Evolutionary conservation across 306 rosid genomes (phyloP).

Genomic region (Trifolium fragiferum): DNA sequence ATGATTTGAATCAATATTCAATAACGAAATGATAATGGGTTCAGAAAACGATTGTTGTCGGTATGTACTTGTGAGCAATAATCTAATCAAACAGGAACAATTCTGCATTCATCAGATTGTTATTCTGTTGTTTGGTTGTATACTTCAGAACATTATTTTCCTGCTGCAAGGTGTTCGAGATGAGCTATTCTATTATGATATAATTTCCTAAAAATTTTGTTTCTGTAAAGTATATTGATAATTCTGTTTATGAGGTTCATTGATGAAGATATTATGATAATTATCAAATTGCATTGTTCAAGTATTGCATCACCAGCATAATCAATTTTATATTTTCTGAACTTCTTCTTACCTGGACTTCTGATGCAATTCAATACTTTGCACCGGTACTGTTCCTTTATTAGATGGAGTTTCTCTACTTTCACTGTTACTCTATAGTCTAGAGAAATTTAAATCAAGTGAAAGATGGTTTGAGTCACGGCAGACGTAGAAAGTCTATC

Average conservation of each 20-base stretch:
- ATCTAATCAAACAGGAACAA: slow-evolving; percentile 16
- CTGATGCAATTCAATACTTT: not conserved
- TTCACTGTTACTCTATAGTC: not conserved
- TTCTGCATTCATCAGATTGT: slow-evolving; percentile 22
- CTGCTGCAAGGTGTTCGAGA: slow-evolving; percentile 30
- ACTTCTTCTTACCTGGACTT: slow-evolving; percentile 9
- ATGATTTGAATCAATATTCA: not conserved
- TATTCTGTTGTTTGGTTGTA: slow-evolving; percentile 3
- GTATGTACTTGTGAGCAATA: not conserved
- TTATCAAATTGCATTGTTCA: not conserved
- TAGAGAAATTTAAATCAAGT: slow-evolving; percentile 4
- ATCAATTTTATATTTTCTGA: slow-evolving; percentile 14
- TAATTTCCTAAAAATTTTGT: slow-evolving; percentile 2
- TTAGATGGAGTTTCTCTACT: slow-evolving; percentile 8
- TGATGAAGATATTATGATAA: slow-evolving; percentile 25
- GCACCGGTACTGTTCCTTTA: not conserved
- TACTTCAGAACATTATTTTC: slow-evolving; percentile 1
- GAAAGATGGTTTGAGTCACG: slow-evolving; percentile 3
- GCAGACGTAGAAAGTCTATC: slow-evolving; percentile 2
- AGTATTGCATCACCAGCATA: slow-evolving; percentile 11
- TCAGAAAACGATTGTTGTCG: not conserved
- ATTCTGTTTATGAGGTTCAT: slow-evolving; percentile 7
- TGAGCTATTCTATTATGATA: not conserved
- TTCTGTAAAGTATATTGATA: not conserved
- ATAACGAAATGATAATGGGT: slow-evolving; percentile 17